Base-by-base conservation (phyloP, 1,284 basidiomycete species). In the Wolfiporia cocos region DNA sequence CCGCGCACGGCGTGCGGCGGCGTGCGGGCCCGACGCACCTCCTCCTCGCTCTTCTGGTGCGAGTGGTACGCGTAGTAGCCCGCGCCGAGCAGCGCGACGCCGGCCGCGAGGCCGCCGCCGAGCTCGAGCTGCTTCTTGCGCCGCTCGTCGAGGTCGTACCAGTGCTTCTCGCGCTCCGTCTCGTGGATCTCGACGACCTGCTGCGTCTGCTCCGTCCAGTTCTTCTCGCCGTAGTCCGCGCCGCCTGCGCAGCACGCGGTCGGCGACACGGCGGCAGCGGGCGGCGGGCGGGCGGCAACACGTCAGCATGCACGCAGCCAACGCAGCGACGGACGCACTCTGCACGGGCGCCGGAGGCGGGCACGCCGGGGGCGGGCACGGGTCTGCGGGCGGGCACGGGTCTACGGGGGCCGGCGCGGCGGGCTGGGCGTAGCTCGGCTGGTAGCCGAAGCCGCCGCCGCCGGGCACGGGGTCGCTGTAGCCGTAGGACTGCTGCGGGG, bases 51-150 rank as follows among this genome's bases (percentile, higher is more conserved):
- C 52, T 82, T 68, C 50, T 75, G 65, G 50, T 84, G 75, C 15
- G 74, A 51, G 43, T 79, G 76, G 61, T 70, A 79, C 1, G 73
- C 75, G 37, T 61, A 58, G 42, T 65, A 62, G 4, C 80, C 81
- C 7, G 61, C 78, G 43, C 68, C 79, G 24, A 80, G 41, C 7
- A 65, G 58, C 15, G 70, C 74, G 24, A 66, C 59, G 3, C 78
- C 81, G 2, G 71, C 76, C 30, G 71, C 59, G 28, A 86, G 51
- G 23, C 79, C 83, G 30, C 78, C 83, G 22, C 79, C 83, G 46
- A 85, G 53, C 68, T 76, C 72, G 35, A 81, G 64, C 48, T 78
- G 58, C 53, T 80, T 71, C 69, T 81, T 81, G 48, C 62, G 68
- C 3, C 74, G 53, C 5, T 76, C 72, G 41, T 73, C 68, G 30